phyloP scores from a whole-genome alignment of 306 rosid genomes.

The Gleditsia sinensis region DNA sequence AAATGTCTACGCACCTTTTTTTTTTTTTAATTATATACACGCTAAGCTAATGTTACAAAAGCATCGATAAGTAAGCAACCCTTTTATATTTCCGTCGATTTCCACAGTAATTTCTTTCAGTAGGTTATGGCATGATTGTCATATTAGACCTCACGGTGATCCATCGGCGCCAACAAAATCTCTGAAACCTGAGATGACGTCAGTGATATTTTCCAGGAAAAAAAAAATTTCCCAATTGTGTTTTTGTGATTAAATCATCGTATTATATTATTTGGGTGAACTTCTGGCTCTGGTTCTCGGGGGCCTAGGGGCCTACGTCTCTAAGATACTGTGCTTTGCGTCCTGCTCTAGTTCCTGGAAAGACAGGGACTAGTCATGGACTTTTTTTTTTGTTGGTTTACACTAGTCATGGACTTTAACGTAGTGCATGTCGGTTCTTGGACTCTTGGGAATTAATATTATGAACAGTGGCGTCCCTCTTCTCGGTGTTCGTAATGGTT shows the following conservation, averaged over 20 bases:
- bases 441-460: no score
- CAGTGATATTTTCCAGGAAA: slow-evolving; percentile 15
- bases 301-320: slow-evolving; percentile 28
- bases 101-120: not conserved
- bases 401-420: no score
- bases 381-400: not conserved
- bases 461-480: no score
- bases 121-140: not conserved
- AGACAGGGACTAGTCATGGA: slow-evolving; percentile 44
- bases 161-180: slow-evolving; percentile 14
- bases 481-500: not conserved
- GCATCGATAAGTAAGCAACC: no score
- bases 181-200: slow-evolving; percentile 32
- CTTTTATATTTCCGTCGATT: not conserved
- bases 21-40: no score
- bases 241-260: not conserved
- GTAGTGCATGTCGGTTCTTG: slow-evolving; percentile 7
- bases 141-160: not conserved
- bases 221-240: not conserved
- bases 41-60: not conserved
- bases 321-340: slow-evolving; percentile 23
- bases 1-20: slow-evolving; percentile 13
- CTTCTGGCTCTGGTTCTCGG: not conserved
- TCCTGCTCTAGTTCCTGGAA: slow-evolving; percentile 35
- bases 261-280: not conserved